Evolutionary conservation across 805 yeast species (phyloP).

Genomic region (Nakazawaea sp.): DNA sequence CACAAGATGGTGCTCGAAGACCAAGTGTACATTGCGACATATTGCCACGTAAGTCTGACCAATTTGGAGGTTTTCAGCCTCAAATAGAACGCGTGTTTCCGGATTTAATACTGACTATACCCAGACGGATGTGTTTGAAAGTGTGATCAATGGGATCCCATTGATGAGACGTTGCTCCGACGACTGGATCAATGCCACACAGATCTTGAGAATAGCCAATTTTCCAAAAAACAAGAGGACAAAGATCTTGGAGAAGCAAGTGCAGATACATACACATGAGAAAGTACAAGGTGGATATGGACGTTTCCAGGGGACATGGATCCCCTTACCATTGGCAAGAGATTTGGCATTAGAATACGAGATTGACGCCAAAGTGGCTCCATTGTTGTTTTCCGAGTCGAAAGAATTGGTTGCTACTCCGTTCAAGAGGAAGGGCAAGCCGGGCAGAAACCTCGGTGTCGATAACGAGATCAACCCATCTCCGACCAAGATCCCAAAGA

Average conservation of each 20-base stretch:
- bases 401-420: constrained; percentile 33
- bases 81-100: too few species aligned
- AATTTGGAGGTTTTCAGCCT: background rate
- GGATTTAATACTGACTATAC: background rate
- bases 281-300: constrained; percentile 86
- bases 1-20: constrained; percentile 11
- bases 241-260: constrained; percentile 67
- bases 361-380: constrained; percentile 42
- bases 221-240: constrained; percentile 78
- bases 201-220: constrained; percentile 69
- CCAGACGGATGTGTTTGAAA: constrained; percentile 46
- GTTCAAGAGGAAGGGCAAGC: constrained; percentile 32
- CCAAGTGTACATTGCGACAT: constrained; percentile 34
- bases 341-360: constrained; percentile 46
- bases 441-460: constrained; percentile 20
- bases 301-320: constrained; percentile 83
- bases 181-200: constrained; percentile 91
- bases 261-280: constrained; percentile 58
- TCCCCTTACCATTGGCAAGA: constrained; percentile 61
- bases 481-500: constrained; percentile 13
- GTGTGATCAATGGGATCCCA: constrained; percentile 63
- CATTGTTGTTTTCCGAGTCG: constrained; percentile 48
- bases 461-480: constrained; percentile 27
- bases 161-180: constrained; percentile 87
- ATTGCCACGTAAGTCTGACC: constrained; percentile 31